Conservation (phyloP, 352 stramenopile species). For the Globisporangium echinulatum region DNA sequence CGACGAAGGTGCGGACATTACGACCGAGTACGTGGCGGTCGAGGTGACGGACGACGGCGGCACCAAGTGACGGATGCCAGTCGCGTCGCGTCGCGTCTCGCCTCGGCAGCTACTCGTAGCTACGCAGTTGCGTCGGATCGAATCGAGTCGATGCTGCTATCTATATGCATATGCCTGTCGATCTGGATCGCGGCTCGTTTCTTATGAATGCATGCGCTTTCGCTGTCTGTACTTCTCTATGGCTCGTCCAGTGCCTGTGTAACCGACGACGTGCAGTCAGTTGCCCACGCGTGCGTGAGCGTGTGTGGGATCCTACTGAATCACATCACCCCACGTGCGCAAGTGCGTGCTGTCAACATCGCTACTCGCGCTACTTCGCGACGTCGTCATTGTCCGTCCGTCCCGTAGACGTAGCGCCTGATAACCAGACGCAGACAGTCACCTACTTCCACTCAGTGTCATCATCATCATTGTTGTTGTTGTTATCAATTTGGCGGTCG, state of each 20-base stretch:
- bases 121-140: neutral
- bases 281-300: no score
- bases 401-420: no score
- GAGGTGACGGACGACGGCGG: conserved; percentile 18
- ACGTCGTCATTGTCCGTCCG: no score
- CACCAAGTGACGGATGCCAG: conserved; percentile 3
- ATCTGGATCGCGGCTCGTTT: neutral
- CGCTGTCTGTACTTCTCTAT: neutral
- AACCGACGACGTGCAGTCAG: neutral
- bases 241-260: neutral
- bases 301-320: no score
- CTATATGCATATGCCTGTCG: neutral
- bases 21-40: conserved; percentile 55
- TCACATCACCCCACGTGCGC: no score
- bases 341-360: no score
- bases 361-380: no score
- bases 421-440: no score
- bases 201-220: neutral
- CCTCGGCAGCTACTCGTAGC: neutral
- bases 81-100: neutral
- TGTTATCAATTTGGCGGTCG: no score
- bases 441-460: no score
- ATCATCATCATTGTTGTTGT: no score
- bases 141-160: neutral
- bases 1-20: conserved; percentile 64